Evolutionary conservation across 73 alveolate genomes (phyloP).

Genomic region (Blepharisma japonicum): DNA sequence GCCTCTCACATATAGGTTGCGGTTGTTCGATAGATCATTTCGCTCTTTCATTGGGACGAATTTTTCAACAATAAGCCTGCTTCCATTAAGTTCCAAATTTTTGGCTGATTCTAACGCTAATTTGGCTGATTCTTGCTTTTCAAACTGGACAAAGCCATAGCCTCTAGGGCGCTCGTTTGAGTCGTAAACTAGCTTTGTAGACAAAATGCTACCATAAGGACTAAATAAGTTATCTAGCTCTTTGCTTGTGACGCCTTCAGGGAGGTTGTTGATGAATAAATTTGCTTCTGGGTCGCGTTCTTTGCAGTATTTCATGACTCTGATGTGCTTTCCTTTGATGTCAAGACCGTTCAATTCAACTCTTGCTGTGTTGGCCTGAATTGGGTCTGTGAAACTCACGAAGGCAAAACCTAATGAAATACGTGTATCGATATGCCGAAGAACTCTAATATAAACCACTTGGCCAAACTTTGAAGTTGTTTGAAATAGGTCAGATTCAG

Average conservation of each 20-base stretch:
- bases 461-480: not conserved
- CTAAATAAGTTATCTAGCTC: not conserved
- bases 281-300: not conserved
- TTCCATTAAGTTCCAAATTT: not conserved
- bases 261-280: constrained; percentile 11
- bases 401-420: constrained; percentile 41
- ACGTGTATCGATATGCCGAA: not conserved
- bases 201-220: not conserved
- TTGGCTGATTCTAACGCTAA: not conserved
- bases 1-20: constrained; percentile 11
- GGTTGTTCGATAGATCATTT: not conserved
- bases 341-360: constrained; percentile 57
- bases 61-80: not conserved
- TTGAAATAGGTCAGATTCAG: constrained; percentile 1
- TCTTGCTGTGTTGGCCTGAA: constrained; percentile 60
- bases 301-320: not conserved
- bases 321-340: constrained; percentile 45
- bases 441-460: not conserved
- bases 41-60: not conserved
- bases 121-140: constrained; percentile 2
- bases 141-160: constrained; percentile 8
- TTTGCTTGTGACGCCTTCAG: not conserved
- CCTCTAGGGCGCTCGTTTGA: not conserved
- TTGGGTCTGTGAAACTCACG: constrained; percentile 44
- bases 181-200: not conserved